Base-by-base conservation (phyloP, 768 basidiomycete species). In the Ramaria rubella region DNA sequence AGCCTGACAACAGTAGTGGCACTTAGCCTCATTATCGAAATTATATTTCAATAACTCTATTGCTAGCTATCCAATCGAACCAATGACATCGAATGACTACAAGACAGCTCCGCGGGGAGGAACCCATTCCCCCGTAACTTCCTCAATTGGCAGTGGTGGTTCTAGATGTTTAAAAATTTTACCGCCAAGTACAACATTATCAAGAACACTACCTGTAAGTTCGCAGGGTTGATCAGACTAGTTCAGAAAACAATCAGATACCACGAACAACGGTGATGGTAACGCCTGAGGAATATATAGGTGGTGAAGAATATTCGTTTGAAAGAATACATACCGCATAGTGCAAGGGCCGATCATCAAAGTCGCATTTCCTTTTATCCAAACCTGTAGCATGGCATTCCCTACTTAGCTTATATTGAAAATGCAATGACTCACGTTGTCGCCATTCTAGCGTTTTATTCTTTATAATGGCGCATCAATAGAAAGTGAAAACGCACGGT, bases 141-240 rank as follows among this genome's bases (percentile, higher is more conserved):
- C 36, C 36, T n/a, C n/a, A 29, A 40, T 8, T 14, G 54, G 54
- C 8, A 52, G 54, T 8, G 57, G 53, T 26, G 57, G 59, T 2
- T 61, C 61, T 3, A 61, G 58, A 26, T 43, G 42, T 30, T 62
- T 62, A 17, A 62, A 34, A 24, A 62, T 60, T 24, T 17, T 51
- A 1, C 61, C 61, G 12, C 59, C 61, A 31, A 62, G 45, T 15
- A 62, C 61, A 27, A 58, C 56, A 50, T 62, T 62, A 50, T 62
- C 61, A 5, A 59, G 61, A 34, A 60, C 49, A 24, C 24, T 36
- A 15, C 59, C 59, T 27, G 49, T 60, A 23, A 62, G 42, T 17
- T n/a, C 5, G 17, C 11, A 31, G 11, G 29, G 31, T 33, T 24
- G 4, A 8, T 11, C 15, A 14, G 12, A 24, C 21, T 15, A 49